These are phyloP conservation scores for Buxus sempervirens DNA, from an alignment of 164 flowering plant genomes.

Conservation along the genomic window DNA sequence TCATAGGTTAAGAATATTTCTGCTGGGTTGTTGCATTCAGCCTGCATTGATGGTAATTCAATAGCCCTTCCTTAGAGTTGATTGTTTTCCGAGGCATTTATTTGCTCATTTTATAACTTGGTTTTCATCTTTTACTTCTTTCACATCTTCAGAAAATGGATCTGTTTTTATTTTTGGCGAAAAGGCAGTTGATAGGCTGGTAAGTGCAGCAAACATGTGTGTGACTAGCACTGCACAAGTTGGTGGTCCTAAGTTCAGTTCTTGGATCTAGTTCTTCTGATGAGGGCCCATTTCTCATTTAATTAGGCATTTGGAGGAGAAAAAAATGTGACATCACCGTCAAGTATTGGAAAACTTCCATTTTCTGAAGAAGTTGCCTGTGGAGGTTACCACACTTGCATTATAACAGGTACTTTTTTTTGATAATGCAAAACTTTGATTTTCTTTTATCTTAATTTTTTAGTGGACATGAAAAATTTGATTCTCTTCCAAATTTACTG, in stretches of 20 bases:
- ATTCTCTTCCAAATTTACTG: no score
- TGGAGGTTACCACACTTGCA: constrained; percentile 97
- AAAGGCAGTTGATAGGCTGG: constrained; percentile 47
- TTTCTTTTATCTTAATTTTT: not conserved
- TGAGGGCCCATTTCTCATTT: not conserved
- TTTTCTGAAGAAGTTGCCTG: constrained; percentile 73
- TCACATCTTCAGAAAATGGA: constrained; percentile 62
- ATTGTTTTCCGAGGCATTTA: constrained; percentile 1
- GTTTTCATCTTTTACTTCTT: not conserved
- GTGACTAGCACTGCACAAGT: not conserved
- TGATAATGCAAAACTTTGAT: not conserved
- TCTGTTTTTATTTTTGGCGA: constrained; percentile 79
- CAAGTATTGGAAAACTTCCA: constrained; percentile 50
- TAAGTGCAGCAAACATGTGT: constrained; percentile 16
- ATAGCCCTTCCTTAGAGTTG: not conserved
- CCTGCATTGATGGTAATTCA: constrained; percentile 65
- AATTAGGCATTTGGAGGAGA: constrained; percentile 50
- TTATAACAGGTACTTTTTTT: constrained; percentile 61
- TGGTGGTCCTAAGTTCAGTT: not conserved
- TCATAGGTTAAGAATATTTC: constrained; percentile 66
- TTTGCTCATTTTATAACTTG: not conserved
- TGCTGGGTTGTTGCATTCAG: constrained; percentile 92
- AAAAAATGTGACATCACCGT: constrained; percentile 43
- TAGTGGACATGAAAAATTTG: not conserved
- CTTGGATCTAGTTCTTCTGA: constrained; percentile 15